These are phyloP conservation scores for Phaeoacremonium minimum DNA, from an alignment of 2,329 filamentous ascomycete species.

Conservation along the genomic window DNA sequence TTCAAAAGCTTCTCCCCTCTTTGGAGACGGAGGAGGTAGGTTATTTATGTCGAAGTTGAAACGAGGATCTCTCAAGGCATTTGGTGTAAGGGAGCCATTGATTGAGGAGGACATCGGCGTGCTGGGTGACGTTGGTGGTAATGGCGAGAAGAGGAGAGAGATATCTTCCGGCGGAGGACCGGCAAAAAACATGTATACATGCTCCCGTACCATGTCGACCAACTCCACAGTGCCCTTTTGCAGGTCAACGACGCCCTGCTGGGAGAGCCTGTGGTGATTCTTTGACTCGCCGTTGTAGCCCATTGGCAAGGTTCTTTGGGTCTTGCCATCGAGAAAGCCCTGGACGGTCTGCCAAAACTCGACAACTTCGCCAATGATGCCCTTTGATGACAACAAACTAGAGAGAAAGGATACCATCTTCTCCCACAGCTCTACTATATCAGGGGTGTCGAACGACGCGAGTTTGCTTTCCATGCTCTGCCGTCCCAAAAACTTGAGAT, in stretches of 20 bases:
- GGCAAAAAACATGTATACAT: conserved; percentile 76
- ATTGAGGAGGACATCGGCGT: conserved; percentile 56
- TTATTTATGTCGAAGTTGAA: conserved; percentile 79
- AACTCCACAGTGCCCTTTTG: conserved; percentile 77
- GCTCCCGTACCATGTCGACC: conserved; percentile 77
- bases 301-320: conserved; percentile 72
- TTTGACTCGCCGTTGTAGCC: conserved; percentile 80
- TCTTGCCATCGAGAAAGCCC: conserved; percentile 82
- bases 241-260: conserved; percentile 65
- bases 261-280: conserved; percentile 74
- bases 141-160: conserved; percentile 78
- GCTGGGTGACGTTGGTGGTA: conserved; percentile 65
- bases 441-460: conserved; percentile 68
- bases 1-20: conserved; percentile 82
- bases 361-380: conserved; percentile 81
- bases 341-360: conserved; percentile 94
- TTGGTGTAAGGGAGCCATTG: conserved; percentile 41
- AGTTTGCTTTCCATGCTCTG: conserved; percentile 59
- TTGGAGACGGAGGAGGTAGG: conserved; percentile 71
- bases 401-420: conserved; percentile 73
- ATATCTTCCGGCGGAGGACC: conserved; percentile 89
- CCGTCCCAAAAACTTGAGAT: conserved; percentile 69
- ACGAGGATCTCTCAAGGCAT: conserved; percentile 62
- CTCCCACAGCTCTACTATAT: conserved; percentile 90
- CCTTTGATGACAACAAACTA: conserved; percentile 70